These are phyloP conservation scores for Fusarium fujikuroi DNA, from an alignment of 2,329 filamentous ascomycete genomes.

Conservation along the genomic window DNA sequence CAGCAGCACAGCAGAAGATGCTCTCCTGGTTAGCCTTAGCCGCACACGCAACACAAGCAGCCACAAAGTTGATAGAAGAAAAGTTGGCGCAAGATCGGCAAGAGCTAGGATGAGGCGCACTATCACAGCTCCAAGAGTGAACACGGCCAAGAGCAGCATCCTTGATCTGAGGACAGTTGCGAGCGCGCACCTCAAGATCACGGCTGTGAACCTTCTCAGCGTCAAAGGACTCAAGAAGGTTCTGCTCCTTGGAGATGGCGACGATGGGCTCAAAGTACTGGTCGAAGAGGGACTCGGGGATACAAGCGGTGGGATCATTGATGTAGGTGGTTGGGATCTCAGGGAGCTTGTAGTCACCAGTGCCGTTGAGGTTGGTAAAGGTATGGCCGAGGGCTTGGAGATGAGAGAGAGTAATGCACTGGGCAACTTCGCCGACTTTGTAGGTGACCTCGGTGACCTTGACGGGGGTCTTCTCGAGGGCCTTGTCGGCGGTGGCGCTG, in stretches of 20 bases:
- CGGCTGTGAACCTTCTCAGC: neutral
- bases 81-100: slow-evolving; percentile 27
- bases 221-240: slow-evolving; percentile 14
- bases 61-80: slow-evolving; percentile 20
- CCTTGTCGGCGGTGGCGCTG: neutral
- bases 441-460: neutral
- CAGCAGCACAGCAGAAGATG: slow-evolving; percentile 24
- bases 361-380: slow-evolving; percentile 2
- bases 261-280: slow-evolving; percentile 29
- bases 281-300: slow-evolving; percentile 25
- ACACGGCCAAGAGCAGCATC: neutral
- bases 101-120: slow-evolving; percentile 3
- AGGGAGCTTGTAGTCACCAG: neutral
- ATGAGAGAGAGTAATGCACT: slow-evolving; percentile 20
- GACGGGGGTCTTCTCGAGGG: neutral
- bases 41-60: slow-evolving; percentile 19
- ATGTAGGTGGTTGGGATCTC: slow-evolving; percentile 8
- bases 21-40: slow-evolving; percentile 27
- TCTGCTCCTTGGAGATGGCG: slow-evolving; percentile 19
- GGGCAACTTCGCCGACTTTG: neutral
- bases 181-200: slow-evolving; percentile 6
- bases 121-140: slow-evolving; percentile 15
- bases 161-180: slow-evolving; percentile 18
- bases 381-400: slow-evolving; percentile 26
- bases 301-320: slow-evolving; percentile 15